Evolutionary conservation across 305 asterid genomes (phyloP), one percentile per base, ranked within the genome.

Genomic region (Fraxinus sp.): DNA sequence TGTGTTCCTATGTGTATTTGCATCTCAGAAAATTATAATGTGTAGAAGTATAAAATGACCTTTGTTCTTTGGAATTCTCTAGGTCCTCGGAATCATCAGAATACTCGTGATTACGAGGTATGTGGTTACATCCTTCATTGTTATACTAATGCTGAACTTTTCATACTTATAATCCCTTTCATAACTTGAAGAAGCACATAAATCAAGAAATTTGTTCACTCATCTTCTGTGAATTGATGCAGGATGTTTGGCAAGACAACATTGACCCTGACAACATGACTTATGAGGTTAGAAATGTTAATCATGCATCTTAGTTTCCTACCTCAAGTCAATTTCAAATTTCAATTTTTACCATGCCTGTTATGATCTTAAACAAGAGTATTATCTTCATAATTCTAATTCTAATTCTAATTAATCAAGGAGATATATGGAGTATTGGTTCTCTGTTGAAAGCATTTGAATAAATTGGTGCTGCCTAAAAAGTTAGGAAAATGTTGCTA

Each of bases 201-300:
- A 24, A 75, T 62, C 59, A 36, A 79, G 46, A 39, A 20, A 72
- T 80, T 37, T 55, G 81, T 79, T 77, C 33, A 68, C 83, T 78
- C 85, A 72, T 77, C 82, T 75, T 77, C 71, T 52, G 83, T 64
- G 77, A 41, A 33, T 68, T 66, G 70, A 62, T 83, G 83, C 91
- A 91, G 95, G 91, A 87, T 78, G 89, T 88, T 83, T 91, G 93
- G 95, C 92, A 91, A 86, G 95, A 92, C 84, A 88, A 84, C 71
- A 85, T 92, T 52, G 94, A 92, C 82, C 97, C 93, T 68, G 97
- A 92, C 90, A 89, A 84, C 87, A 92, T 92, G 97, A 91, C 95
- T 18, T 93, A 91, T 87, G 97, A 95, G 98, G 98, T 95, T 77
- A 79, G 92, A 30, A 39, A 71, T 79, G 72, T 83, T 59, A 59